Conservation (phyloP, 2,329 filamentous ascomycete species). For the Ophiocordyceps sinensis region DNA sequence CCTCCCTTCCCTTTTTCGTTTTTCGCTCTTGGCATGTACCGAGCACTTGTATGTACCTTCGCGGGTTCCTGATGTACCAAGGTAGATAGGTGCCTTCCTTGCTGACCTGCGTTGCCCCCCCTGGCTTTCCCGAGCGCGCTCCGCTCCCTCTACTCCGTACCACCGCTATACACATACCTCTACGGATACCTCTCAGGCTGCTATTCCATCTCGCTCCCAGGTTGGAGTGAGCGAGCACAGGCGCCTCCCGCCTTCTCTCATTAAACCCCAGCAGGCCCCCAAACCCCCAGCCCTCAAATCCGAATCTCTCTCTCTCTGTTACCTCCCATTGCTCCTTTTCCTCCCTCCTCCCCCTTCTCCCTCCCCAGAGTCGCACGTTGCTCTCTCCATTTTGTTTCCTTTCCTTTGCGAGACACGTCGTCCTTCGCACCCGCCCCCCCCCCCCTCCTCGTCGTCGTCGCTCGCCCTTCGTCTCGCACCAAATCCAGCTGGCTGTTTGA, state of each 20-base stretch:
- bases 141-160: conserved; percentile 5
- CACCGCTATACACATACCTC: neutral
- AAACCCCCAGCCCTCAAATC: conserved; percentile 11
- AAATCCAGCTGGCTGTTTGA: conserved; percentile 9
- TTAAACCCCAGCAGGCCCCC: conserved; percentile 13
- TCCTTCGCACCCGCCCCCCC: conserved; percentile 10
- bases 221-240: neutral
- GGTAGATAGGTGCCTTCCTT: too few relatives aligned
- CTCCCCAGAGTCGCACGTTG: conserved; percentile 1
- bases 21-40: neutral
- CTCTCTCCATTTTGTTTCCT: neutral
- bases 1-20: conserved; percentile 15
- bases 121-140: neutral
- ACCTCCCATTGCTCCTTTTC: conserved; percentile 3
- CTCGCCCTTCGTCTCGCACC: conserved; percentile 3
- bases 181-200: neutral
- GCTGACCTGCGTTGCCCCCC: too few relatives aligned
- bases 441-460: conserved; percentile 7
- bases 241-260: conserved; percentile 8
- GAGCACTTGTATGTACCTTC: too few relatives aligned
- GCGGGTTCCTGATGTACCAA: too few relatives aligned
- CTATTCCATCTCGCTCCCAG: neutral
- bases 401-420: conserved; percentile 7
- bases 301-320: conserved; percentile 15
- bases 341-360: conserved; percentile 7